These are phyloP conservation scores for Quercus robur DNA, from an alignment of 306 rosid species.

Conservation along the genomic window DNA sequence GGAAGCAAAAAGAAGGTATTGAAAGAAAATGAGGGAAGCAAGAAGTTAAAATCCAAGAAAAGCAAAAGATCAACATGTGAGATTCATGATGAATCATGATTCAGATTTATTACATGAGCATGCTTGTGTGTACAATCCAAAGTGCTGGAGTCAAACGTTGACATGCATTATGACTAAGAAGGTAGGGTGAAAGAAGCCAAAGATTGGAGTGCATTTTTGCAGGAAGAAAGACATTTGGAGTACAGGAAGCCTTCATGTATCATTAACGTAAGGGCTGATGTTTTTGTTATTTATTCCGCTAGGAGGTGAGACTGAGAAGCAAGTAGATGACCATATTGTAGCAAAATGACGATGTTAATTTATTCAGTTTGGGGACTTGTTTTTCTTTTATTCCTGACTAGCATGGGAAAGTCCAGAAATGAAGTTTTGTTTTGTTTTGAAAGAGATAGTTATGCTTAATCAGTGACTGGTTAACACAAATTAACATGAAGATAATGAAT, in stretches of 20 bases:
- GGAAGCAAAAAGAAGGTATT: slow-evolving; percentile 12
- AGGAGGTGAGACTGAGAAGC: not conserved
- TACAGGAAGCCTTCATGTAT: not conserved
- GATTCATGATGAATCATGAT: slow-evolving; percentile 23
- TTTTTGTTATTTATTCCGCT: not conserved
- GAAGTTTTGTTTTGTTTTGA: not conserved
- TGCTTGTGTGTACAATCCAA: not conserved
- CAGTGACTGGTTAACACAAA: not conserved
- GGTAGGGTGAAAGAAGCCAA: not conserved
- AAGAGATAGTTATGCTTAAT: not conserved
- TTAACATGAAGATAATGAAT: not conserved
- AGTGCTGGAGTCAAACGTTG: not conserved
- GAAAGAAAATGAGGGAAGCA: slow-evolving; percentile 27
- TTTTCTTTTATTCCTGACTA: not conserved
- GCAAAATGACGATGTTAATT: not conserved
- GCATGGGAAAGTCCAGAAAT: not conserved
- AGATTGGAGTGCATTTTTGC: not conserved
- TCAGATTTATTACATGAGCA: not conserved
- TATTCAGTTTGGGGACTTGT: not conserved
- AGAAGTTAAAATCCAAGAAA: slow-evolving; percentile 42
- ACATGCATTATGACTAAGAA: not conserved
- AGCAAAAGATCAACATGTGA: slow-evolving; percentile 29
- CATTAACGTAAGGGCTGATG: not conserved
- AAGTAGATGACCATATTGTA: not conserved
- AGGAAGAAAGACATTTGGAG: not conserved